phyloP scores from a whole-genome alignment of 495 filamentous ascomycete species.

The Penicillium bialowiezense region DNA sequence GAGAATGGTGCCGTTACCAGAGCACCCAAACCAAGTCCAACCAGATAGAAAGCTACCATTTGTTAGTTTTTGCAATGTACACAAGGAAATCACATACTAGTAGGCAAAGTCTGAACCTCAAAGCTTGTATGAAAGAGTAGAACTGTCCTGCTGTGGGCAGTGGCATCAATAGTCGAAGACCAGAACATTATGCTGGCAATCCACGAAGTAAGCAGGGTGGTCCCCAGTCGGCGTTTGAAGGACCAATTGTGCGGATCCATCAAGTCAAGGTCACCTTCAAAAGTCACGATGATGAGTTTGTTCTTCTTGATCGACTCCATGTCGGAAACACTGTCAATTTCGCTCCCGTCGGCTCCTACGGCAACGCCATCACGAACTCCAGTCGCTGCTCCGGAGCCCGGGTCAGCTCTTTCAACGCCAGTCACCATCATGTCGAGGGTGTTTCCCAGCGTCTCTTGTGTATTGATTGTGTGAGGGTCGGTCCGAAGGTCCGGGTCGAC shows the following conservation, averaged over 20 bases:
- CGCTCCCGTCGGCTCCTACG: neutral
- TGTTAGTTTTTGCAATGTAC: conserved; percentile 30
- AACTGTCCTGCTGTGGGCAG: conserved; percentile 16
- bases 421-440: conserved; percentile 18
- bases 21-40: conserved; percentile 51
- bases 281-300: conserved; percentile 56
- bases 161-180: conserved; percentile 47
- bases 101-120: conserved; percentile 13
- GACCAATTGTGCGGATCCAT: conserved; percentile 59
- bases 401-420: conserved; percentile 9
- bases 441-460: conserved; percentile 14
- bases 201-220: conserved; percentile 45
- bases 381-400: neutral
- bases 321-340: neutral
- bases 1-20: conserved; percentile 43
- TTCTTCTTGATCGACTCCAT: conserved; percentile 8
- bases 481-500: conserved; percentile 5
- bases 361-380: neutral
- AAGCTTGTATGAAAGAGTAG: conserved; percentile 6
- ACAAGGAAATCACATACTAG: conserved; percentile 30
- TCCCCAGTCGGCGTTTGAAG: conserved; percentile 25
- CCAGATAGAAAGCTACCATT: conserved; percentile 41
- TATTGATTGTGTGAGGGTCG: conserved; percentile 21
- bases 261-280: conserved; percentile 48
- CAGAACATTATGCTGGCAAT: conserved; percentile 45